A percentile compares a stretch with the other conserved stretches of the same genome.
Evolutionary conservation across 306 rosid genomes (phyloP).

Genomic region (Betula pendula): DNA sequence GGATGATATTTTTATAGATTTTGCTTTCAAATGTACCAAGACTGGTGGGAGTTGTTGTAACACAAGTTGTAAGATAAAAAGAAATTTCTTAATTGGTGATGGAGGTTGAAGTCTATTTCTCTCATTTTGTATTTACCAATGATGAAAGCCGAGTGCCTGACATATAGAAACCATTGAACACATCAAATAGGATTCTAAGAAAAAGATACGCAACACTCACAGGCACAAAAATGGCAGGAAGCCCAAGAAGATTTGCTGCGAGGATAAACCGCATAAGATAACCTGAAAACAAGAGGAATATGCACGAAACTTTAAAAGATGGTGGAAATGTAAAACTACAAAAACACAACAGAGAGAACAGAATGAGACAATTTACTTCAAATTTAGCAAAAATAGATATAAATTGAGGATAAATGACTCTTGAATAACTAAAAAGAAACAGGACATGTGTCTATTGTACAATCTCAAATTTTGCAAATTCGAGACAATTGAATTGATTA

Average conservation of each 20-base stretch:
- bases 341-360: too few relatives aligned
- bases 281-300: constrained; percentile 42
- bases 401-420: neutral
- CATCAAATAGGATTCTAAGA: neutral
- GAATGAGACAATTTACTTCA: too few relatives aligned
- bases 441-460: neutral
- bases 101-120: neutral
- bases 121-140: neutral
- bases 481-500: constrained; percentile 3
- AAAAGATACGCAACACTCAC: constrained; percentile 47
- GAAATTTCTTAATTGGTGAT: neutral
- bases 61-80: neutral
- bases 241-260: constrained; percentile 76
- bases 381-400: neutral
- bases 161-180: neutral
- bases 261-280: constrained; percentile 79
- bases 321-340: too few relatives aligned
- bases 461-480: constrained; percentile 2
- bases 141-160: neutral
- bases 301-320: neutral
- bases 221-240: constrained; percentile 93
- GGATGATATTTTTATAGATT: neutral
- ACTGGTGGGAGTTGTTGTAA: neutral
- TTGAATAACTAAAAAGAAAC: neutral
- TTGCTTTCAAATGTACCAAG: neutral